phyloP scores from a whole-genome alignment of 2,329 filamentous ascomycete species.

The Lecanicillium sp. region DNA sequence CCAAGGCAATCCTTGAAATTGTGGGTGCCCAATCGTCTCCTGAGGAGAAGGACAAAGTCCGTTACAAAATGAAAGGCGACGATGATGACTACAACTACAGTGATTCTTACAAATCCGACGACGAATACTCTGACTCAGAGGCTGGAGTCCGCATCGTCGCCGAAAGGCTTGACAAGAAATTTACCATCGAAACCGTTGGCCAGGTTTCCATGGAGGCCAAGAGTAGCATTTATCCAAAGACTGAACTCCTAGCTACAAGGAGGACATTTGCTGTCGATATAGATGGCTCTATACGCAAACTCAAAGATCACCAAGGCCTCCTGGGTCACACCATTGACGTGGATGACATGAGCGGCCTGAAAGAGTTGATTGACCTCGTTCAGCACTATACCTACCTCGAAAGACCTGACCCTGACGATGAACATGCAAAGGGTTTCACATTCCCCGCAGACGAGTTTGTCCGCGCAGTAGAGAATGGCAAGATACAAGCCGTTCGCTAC shows the following conservation, averaged over 20 bases:
- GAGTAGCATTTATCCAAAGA: conserved; percentile 45
- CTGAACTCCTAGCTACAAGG: conserved; percentile 35
- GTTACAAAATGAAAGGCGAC: conserved; percentile 37
- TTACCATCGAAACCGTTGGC: conserved; percentile 70
- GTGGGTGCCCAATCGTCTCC: conserved; percentile 59
- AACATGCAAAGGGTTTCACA: conserved; percentile 27
- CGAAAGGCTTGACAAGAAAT: conserved; percentile 55
- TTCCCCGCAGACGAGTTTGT: conserved; percentile 34
- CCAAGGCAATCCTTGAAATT: conserved; percentile 62
- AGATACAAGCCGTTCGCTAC: conserved; percentile 49
- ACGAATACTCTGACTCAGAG: conserved; percentile 26
- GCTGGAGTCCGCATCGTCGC: conserved; percentile 36
- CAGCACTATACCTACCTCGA: conserved; percentile 33
- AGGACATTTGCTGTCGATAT: conserved; percentile 23
- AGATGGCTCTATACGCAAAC: conserved; percentile 15
- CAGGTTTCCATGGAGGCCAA: conserved; percentile 61
- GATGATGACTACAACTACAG: conserved; percentile 27
- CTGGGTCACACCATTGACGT: conserved; percentile 39
- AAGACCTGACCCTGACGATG: conserved; percentile 21
- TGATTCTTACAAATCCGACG: conserved; percentile 23
- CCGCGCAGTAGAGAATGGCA: conserved; percentile 36
- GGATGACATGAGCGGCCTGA: conserved; percentile 46
- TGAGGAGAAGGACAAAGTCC: conserved; percentile 39
- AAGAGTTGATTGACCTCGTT: conserved; percentile 47
- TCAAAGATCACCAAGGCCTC: conserved; percentile 17